These are phyloP conservation scores for Hura crepitans DNA, from an alignment of 441 rosid species.

Conservation along the genomic window DNA sequence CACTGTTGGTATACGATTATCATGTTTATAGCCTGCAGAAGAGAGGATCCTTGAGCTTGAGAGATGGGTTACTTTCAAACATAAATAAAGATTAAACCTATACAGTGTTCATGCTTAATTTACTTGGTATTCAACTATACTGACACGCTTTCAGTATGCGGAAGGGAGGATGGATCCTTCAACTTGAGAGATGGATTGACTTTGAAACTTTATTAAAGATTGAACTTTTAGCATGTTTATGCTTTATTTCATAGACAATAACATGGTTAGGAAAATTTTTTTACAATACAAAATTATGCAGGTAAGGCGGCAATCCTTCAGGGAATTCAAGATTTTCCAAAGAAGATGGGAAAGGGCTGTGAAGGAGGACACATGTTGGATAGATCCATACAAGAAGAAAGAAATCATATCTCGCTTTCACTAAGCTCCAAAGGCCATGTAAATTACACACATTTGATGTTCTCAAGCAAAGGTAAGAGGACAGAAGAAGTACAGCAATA, in stretches of 20 bases:
- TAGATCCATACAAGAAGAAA: conserved; percentile 39
- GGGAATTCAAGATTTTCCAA: conserved; percentile 40
- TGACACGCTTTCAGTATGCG: not conserved
- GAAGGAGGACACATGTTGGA: conserved; percentile 50
- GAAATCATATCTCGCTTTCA: conserved; percentile 8
- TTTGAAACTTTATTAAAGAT: too few species aligned
- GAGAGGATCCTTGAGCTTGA: not conserved
- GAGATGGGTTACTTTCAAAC: too few species aligned
- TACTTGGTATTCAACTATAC: not conserved
- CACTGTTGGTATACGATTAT: too few species aligned
- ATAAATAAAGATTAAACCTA: not conserved
- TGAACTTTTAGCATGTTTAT: not conserved
- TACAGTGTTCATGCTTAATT: not conserved
- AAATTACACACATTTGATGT: not conserved
- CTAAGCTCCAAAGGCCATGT: conserved; percentile 1
- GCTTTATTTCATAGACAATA: not conserved
- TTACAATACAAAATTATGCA: conserved; percentile 20
- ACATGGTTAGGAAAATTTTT: not conserved
- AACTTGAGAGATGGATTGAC: not conserved
- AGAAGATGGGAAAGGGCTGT: conserved; percentile 50
- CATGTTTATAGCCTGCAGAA: not conserved
- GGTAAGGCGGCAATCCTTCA: conserved; percentile 63
- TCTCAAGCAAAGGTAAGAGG: not conserved
- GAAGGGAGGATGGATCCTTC: not conserved
- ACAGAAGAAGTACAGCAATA: not conserved